phyloP scores from a whole-genome alignment of 495 filamentous ascomycete genomes.

The Chaetomidium leptoderma region DNA sequence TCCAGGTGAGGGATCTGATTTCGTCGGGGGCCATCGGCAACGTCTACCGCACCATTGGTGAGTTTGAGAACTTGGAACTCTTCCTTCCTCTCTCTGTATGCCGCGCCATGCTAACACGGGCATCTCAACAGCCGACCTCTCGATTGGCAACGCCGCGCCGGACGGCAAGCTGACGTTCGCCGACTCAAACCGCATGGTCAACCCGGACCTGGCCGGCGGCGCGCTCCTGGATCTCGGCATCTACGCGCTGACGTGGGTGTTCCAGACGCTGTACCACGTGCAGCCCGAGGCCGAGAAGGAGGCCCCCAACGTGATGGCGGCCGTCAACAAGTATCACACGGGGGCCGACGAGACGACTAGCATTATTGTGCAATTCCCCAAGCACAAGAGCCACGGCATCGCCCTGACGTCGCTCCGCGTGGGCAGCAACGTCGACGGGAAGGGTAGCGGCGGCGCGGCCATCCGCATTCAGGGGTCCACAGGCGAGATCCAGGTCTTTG shows the following conservation, averaged over 20 bases:
- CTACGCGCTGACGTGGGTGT: constrained; percentile 89
- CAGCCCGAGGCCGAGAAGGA: constrained; percentile 58
- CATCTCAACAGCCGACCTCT: constrained; percentile 54
- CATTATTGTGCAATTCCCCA: constrained; percentile 73
- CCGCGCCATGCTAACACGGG: background rate
- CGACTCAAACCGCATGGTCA: constrained; percentile 73
- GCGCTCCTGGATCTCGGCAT: constrained; percentile 83
- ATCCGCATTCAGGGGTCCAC: constrained; percentile 80
- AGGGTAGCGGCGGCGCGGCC: constrained; percentile 58
- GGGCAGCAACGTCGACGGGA: constrained; percentile 59
- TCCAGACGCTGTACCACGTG: constrained; percentile 83
- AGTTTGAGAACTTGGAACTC: constrained; percentile 22
- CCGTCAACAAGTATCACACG: constrained; percentile 75
- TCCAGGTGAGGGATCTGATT: constrained; percentile 70
- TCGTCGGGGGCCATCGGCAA: constrained; percentile 65
- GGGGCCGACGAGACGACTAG: constrained; percentile 77
- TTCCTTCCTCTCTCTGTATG: background rate
- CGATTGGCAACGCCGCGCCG: constrained; percentile 38
- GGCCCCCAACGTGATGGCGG: constrained; percentile 43
- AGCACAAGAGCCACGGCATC: constrained; percentile 62
- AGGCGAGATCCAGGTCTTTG: constrained; percentile 81
- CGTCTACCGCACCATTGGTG: constrained; percentile 66
- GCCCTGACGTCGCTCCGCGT: constrained; percentile 74
- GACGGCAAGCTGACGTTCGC: constrained; percentile 44
- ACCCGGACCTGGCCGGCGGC: constrained; percentile 80